Percentiles rank a stretch among this genome's conserved stretches.
phyloP scores from a whole-genome alignment of 192 early-diverging fungal species.

The Haplosporangium gracile region DNA sequence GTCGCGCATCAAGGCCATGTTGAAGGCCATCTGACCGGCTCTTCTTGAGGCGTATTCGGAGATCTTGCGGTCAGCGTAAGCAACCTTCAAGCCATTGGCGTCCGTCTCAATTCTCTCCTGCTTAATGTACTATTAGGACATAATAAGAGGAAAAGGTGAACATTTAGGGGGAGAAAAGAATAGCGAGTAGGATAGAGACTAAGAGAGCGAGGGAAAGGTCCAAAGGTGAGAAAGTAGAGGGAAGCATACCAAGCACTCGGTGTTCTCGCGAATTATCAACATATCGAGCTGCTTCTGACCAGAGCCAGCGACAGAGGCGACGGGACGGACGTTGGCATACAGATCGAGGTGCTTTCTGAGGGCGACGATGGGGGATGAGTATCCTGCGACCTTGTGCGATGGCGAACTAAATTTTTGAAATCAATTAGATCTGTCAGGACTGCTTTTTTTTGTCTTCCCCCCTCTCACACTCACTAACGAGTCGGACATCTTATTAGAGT shows the following conservation, averaged over 20 bases:
- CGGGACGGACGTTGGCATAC: slow-evolving; percentile 98
- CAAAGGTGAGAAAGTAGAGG: neutral
- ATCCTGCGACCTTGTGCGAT: slow-evolving; percentile 97
- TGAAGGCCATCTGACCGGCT: slow-evolving; percentile 92
- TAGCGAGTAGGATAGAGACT: neutral
- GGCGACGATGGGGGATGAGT: slow-evolving; percentile 98
- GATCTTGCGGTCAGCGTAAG: slow-evolving; percentile 92
- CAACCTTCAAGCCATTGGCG: slow-evolving; percentile 74
- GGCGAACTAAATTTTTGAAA: slow-evolving; percentile 80
- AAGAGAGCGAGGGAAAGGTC: neutral
- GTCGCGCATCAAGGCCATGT: slow-evolving; percentile 89
- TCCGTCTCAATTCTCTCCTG: slow-evolving; percentile 77
- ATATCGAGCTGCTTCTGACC: slow-evolving; percentile 88
- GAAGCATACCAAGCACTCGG: slow-evolving; percentile 88
- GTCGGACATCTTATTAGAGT: neutral
- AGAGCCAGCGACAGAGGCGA: slow-evolving; percentile 74
- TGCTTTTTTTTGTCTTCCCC: slow-evolving; percentile 32
- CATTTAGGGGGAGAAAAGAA: neutral
- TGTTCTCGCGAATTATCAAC: slow-evolving; percentile 98
- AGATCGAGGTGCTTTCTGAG: slow-evolving; percentile 95
- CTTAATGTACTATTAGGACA: slow-evolving; percentile 81
- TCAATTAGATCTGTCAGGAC: slow-evolving; percentile 21
- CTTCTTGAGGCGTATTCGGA: slow-evolving; percentile 89
- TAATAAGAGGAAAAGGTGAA: neutral
- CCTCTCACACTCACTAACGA: neutral